Evolutionary conservation across 139 green algal genomes (phyloP).

Genomic region (Chlamydomonas applanata): DNA sequence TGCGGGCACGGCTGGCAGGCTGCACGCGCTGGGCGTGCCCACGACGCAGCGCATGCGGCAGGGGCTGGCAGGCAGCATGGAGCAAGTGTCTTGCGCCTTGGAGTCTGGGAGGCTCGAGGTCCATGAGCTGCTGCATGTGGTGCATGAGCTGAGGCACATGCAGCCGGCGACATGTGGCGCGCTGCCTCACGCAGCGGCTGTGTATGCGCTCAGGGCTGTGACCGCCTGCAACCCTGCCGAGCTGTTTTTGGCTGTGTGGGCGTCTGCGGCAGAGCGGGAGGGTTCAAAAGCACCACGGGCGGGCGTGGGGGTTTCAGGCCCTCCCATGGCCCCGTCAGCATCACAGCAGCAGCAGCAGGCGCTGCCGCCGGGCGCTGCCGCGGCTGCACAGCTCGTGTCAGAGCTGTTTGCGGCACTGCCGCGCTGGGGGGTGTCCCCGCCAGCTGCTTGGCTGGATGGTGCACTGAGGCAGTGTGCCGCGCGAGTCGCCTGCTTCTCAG

Average conservation of each 20-base stretch:
- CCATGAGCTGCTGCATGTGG: background rate
- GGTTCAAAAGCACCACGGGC: background rate
- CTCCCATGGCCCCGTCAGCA: background rate
- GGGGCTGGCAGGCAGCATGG: background rate
- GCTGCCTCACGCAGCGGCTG: background rate
- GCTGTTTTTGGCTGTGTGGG: background rate
- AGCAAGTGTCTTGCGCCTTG: too few relatives aligned
- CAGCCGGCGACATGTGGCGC: background rate
- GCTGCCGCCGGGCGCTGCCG: background rate
- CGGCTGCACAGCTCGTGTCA: background rate
- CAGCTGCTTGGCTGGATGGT: background rate
- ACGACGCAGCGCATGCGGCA: background rate
- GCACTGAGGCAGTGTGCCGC: background rate
- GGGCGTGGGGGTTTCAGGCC: background rate
- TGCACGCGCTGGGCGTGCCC: slow-evolving; percentile 1
- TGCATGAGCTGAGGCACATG: slow-evolving; percentile 6
- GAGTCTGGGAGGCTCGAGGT: background rate
- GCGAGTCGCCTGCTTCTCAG: background rate
- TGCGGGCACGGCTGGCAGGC: background rate
- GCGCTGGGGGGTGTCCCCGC: slow-evolving; percentile 4
- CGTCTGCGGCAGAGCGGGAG: background rate
- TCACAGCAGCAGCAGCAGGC: background rate
- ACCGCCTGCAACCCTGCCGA: background rate
- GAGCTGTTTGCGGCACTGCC: background rate
- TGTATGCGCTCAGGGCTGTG: background rate